Evolutionary conservation across 768 basidiomycete species (phyloP), one percentile per base, ranked within the genome.

Genomic region (Coprinopsis cinerea): DNA sequence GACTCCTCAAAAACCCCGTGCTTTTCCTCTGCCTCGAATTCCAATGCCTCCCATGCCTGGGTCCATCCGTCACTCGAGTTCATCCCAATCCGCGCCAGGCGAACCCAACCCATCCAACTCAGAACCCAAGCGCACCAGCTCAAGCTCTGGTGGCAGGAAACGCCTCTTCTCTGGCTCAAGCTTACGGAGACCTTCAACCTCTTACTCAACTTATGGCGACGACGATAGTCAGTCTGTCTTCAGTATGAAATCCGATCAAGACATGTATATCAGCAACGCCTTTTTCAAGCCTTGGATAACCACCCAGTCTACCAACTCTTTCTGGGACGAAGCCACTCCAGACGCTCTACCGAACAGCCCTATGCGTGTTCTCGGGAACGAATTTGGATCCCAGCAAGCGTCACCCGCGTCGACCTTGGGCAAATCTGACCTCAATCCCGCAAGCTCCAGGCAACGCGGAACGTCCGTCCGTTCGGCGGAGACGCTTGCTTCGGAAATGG

Each of bases 121-220:
- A 26, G 59, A 59, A 47, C 54, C 55, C 50, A 68, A 61, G 48
- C 61, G 65, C 52, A 61, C 59, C n/a, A 66, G 64, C 44, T 47
- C 59, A 5, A 60, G 61, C 34, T 13, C 47, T 52, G 22, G 50
- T 60, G 15, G 57, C 63, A 15, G 81, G 47, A 81, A 75, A 57
- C 76, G 85, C n/a, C 62, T 87, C 11, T 85, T 85, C 57, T 85
- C 85, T 15, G 72, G 74, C 30, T 75, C 79, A 5, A 79, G 74
- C 56, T 54, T 65, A 37, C 69, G 76, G 50, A 69, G 78, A 51
- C 77, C 78, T 17, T 79, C 81, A 3, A 77, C 75, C 14, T 74
- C 78, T 10, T 69, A 72, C 27, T 57, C 65, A 20, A 62, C 64
- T 11, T 54, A 65, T 10, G 39, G 40, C 6, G 39, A 81, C 43